Conservation (phyloP, 768 basidiomycete genomes). For the Mrakia frigida region DNA sequence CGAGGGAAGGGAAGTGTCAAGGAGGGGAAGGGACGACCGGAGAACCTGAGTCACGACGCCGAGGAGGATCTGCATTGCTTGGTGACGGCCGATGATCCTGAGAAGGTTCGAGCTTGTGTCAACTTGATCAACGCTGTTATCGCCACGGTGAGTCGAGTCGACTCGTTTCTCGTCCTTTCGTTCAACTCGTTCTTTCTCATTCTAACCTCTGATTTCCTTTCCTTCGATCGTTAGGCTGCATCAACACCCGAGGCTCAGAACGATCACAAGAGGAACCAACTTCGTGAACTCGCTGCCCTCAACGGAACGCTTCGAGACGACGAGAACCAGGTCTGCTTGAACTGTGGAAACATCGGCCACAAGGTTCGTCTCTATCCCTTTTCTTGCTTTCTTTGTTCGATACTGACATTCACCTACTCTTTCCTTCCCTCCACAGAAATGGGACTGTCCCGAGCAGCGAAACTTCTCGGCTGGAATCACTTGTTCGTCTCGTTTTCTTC, state of each 20-base stretch:
- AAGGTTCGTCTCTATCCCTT: conserved; percentile 23
- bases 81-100: conserved; percentile 84
- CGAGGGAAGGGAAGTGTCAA: conserved; percentile 98
- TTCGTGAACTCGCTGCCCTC: conserved; percentile 91
- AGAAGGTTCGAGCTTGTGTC: conserved; percentile 86
- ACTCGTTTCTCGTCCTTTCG: not conserved
- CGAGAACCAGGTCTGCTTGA: conserved; percentile 97
- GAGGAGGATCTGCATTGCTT: conserved; percentile 99
- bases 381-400: not conserved
- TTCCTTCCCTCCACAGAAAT: conserved; percentile 68
- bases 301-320: conserved; percentile 99
- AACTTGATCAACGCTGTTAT: conserved; percentile 96
- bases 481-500: conserved; percentile 50
- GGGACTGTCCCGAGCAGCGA: conserved; percentile 96
- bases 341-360: conserved; percentile 42
- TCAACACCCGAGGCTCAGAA: conserved; percentile 99
- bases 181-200: not conserved
- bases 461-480: conserved; percentile 99
- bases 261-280: conserved; percentile 97
- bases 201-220: not conserved
- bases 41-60: conserved; percentile 90
- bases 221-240: conserved; percentile 62
- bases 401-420: not conserved
- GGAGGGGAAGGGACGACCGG: conserved; percentile 93
- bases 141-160: conserved; percentile 74